These are phyloP conservation scores for Somion occarium DNA, from an alignment of 1,284 basidiomycete genomes.

Conservation along the genomic window DNA sequence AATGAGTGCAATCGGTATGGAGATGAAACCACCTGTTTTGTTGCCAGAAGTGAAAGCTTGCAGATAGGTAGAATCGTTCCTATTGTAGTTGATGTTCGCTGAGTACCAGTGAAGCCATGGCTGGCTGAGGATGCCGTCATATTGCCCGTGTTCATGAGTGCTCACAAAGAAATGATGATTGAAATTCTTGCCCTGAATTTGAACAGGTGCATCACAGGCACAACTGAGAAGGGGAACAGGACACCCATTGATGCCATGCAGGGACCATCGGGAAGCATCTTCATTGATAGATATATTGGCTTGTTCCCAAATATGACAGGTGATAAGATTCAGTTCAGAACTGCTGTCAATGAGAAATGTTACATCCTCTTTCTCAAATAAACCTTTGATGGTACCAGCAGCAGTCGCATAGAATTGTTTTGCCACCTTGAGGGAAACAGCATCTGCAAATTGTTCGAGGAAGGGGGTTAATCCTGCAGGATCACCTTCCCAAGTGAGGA, in stretches of 20 bases:
- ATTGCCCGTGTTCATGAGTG: constrained; percentile 5
- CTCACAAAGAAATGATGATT: constrained; percentile 28
- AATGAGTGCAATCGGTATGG: neutral
- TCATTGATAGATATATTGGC: constrained; percentile 17
- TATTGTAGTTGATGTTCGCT: constrained; percentile 17
- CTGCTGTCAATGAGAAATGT: constrained; percentile 5
- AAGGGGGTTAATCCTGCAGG: neutral
- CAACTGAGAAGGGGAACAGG: constrained; percentile 19
- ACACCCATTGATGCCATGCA: constrained; percentile 24
- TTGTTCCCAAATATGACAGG: neutral
- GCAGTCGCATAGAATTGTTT: neutral
- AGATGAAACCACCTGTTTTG: neutral
- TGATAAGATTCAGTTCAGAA: constrained; percentile 8
- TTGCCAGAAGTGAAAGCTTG: neutral
- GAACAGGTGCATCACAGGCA: constrained; percentile 17
- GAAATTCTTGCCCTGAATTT: constrained; percentile 21
- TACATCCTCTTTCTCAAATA: neutral
- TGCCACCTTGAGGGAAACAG: neutral
- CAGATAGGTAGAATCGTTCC: constrained; percentile 1
- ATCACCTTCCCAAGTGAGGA: neutral
- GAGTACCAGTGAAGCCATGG: constrained; percentile 27
- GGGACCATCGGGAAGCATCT: constrained; percentile 23
- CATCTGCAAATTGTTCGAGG: neutral
- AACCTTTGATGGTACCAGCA: neutral
- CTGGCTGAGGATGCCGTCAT: constrained; percentile 27